phyloP scores from a whole-genome alignment of 2,329 filamentous ascomycete species.

The Diaporthe sp. region DNA sequence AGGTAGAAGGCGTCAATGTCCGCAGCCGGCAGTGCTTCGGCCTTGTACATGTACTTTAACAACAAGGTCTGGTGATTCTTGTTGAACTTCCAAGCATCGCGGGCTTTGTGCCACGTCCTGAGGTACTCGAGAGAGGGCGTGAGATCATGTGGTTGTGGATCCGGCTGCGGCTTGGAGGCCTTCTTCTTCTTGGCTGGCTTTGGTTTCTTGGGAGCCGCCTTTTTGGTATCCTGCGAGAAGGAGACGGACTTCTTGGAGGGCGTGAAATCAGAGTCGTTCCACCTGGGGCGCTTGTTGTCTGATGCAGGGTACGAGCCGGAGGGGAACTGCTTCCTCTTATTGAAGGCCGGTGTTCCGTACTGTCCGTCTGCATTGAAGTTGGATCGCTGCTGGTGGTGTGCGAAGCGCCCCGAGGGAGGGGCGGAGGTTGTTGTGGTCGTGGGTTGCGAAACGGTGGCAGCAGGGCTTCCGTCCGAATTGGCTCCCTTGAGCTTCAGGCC shows the following conservation, averaged over 20 bases:
- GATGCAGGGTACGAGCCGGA: slow-evolving; percentile 49
- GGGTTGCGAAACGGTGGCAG: slow-evolving; percentile 45
- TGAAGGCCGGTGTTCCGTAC: slow-evolving; percentile 53
- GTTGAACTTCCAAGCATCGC: slow-evolving; percentile 91
- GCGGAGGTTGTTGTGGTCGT: slow-evolving; percentile 36
- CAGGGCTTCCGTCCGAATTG: slow-evolving; percentile 53
- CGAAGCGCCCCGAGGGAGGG: slow-evolving; percentile 42
- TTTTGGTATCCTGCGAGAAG: slow-evolving; percentile 61
- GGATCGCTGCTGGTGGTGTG: slow-evolving; percentile 47
- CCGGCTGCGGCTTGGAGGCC: slow-evolving; percentile 50
- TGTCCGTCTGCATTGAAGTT: slow-evolving; percentile 45
- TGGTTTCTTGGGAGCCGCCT: slow-evolving; percentile 49
- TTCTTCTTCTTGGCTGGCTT: slow-evolving; percentile 53
- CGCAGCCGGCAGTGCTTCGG: slow-evolving; percentile 77
- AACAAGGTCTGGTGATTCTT: slow-evolving; percentile 91
- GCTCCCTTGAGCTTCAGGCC: slow-evolving; percentile 72
- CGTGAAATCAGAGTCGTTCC: slow-evolving; percentile 45
- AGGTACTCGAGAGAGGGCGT: slow-evolving; percentile 83
- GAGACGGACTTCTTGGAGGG: slow-evolving; percentile 61
- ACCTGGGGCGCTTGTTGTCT: slow-evolving; percentile 54
- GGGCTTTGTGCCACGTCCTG: slow-evolving; percentile 78
- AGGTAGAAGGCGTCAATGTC: slow-evolving; percentile 79
- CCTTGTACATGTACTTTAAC: slow-evolving; percentile 84
- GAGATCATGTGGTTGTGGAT: slow-evolving; percentile 53
- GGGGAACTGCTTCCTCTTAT: slow-evolving; percentile 65